Evolutionary conservation across 129 eudicot genomes (phyloP).

Genomic region (Artemisia annua): DNA sequence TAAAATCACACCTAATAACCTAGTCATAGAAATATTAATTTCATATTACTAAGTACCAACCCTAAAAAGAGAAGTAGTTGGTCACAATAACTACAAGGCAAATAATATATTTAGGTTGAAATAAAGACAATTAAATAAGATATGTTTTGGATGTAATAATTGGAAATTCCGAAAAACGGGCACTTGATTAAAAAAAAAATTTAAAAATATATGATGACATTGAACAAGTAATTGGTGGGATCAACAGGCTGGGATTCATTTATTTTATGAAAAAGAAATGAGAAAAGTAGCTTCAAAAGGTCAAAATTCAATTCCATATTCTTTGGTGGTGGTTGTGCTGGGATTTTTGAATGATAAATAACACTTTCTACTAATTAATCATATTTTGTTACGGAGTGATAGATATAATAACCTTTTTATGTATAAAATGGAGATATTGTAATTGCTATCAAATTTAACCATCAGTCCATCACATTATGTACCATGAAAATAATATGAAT

Average conservation of each 20-base stretch:
- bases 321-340: conserved; percentile 4
- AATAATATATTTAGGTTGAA: conserved; percentile 21
- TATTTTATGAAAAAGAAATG: conserved; percentile 16
- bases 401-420: too few relatives aligned
- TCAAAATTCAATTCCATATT: conserved; percentile 26
- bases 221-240: conserved; percentile 24
- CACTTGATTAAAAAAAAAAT: conserved; percentile 19
- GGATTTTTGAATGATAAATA: not conserved
- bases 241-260: conserved; percentile 31
- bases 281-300: conserved; percentile 17
- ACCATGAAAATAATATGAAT: too few relatives aligned
- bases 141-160: conserved; percentile 23
- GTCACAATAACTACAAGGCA: conserved; percentile 23
- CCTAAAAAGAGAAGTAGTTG: conserved; percentile 37
- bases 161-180: conserved; percentile 36
- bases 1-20: conserved; percentile 16
- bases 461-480: too few relatives aligned
- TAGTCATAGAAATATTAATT: conserved; percentile 4
- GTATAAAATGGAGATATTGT: too few relatives aligned
- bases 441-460: too few relatives aligned
- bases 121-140: conserved; percentile 16
- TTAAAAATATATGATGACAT: conserved; percentile 7
- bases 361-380: too few relatives aligned
- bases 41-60: conserved; percentile 18
- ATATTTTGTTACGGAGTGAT: too few relatives aligned